A percentile compares a stretch with the other conserved stretches of the same genome.
Conservation (phyloP, 2,329 filamentous ascomycete genomes). For the Botrytis porri region DNA sequence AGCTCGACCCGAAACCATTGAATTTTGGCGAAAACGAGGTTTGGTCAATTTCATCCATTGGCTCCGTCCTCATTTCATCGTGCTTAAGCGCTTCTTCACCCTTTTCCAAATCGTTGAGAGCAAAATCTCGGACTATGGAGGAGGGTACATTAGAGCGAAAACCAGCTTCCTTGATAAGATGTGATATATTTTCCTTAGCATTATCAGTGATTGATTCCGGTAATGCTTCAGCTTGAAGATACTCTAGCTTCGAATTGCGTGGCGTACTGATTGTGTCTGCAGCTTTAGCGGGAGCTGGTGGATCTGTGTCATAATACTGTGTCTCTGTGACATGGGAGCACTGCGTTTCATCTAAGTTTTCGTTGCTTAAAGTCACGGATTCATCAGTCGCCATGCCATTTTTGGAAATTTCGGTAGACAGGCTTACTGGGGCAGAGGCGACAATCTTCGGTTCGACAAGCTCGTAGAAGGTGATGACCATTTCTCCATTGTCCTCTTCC, state of each 20-base stretch:
- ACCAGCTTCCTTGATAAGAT: conserved; percentile 48
- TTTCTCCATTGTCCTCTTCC: conserved; percentile 56
- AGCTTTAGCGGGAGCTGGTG: conserved; percentile 1
- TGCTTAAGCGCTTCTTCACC: conserved; percentile 30
- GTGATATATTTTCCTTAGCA: conserved; percentile 42
- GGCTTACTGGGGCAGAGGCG: conserved; percentile 41
- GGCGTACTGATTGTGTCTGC: neutral
- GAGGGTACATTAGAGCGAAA: conserved; percentile 47
- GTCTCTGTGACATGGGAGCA: conserved; percentile 35
- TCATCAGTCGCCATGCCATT: conserved; percentile 16
- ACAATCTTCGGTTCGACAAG: conserved; percentile 68
- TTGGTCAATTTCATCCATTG: conserved; percentile 25
- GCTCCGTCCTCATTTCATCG: conserved; percentile 28
- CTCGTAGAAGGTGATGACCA: conserved; percentile 58
- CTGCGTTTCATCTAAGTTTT: conserved; percentile 24
- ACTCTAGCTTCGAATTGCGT: neutral
- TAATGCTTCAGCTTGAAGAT: conserved; percentile 31
- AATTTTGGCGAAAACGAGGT: conserved; percentile 36
- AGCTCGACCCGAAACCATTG: conserved; percentile 36
- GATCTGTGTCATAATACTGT: conserved; percentile 24
- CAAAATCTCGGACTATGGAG: conserved; percentile 36
- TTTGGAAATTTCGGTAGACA: conserved; percentile 16
- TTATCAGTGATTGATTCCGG: conserved; percentile 29
- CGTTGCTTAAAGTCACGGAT: conserved; percentile 13
- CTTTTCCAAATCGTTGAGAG: conserved; percentile 31